Conservation (phyloP, 176 grass and related monocot species). For the Cenchrus fungigraminus region DNA sequence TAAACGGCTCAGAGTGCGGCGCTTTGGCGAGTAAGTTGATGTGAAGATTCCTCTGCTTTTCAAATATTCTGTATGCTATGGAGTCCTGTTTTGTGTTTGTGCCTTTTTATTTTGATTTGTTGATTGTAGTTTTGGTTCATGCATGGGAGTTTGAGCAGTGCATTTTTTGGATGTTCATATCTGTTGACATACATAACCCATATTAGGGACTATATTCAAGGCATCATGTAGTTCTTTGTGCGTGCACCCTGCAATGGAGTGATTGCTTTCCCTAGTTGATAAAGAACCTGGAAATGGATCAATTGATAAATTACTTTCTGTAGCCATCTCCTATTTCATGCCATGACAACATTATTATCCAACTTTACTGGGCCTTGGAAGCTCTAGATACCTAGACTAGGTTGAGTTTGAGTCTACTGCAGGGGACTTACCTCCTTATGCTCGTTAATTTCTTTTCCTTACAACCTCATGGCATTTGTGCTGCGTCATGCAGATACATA, state of each 20-base stretch:
- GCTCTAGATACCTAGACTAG: background rate
- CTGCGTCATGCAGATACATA: background rate
- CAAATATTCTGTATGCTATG: conserved; percentile 33
- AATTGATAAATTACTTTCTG: background rate
- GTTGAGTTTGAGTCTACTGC: background rate
- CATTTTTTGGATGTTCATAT: background rate
- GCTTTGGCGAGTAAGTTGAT: conserved; percentile 71
- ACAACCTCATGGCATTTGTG: background rate
- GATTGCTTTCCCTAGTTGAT: background rate
- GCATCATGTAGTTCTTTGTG: background rate
- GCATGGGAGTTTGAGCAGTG: background rate
- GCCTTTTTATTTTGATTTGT: conserved; percentile 2
- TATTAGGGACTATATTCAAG: background rate
- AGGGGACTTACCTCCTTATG: background rate
- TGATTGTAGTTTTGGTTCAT: background rate
- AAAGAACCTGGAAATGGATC: background rate
- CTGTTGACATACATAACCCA: background rate
- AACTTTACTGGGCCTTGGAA: background rate
- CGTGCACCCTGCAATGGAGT: background rate
- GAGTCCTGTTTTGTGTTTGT: conserved; percentile 4
- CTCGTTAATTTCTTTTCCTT: background rate
- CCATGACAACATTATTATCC: background rate
- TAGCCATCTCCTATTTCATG: conserved; percentile 7
- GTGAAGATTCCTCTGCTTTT: background rate
- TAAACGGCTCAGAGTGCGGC: conserved; percentile 80